These are phyloP conservation scores for Arabidopsis suecica DNA, from an alignment of 345 rosid species.

Conservation along the genomic window DNA sequence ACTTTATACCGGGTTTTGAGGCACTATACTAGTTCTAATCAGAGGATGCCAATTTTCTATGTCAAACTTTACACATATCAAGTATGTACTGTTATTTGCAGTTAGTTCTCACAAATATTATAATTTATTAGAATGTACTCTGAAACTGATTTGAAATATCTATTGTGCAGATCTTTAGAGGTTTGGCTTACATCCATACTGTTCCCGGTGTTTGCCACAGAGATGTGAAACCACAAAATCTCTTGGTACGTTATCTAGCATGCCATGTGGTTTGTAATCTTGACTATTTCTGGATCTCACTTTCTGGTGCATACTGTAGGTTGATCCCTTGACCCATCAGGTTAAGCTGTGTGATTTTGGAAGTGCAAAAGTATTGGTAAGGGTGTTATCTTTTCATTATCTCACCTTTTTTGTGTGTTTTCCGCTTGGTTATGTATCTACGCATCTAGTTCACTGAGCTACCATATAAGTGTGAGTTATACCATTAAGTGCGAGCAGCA, in stretches of 20 bases:
- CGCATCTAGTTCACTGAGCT: background rate
- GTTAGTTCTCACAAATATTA: background rate
- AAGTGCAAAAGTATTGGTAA: constrained; percentile 80
- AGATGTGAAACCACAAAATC: constrained; percentile 93
- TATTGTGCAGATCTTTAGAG: constrained; percentile 67
- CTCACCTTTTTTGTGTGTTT: background rate
- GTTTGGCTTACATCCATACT: constrained; percentile 67
- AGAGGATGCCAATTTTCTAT: constrained; percentile 78
- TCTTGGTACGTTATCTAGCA: constrained; percentile 59
- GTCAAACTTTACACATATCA: constrained; percentile 83
- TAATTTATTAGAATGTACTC: constrained; percentile 1
- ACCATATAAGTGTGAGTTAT: background rate
- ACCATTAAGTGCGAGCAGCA: background rate
- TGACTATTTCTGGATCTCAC: constrained; percentile 26
- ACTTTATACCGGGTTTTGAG: constrained; percentile 63
- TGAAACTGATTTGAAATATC: constrained; percentile 17
- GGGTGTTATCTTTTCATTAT: constrained; percentile 18
- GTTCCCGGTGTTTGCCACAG: constrained; percentile 89
- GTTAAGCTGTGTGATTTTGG: constrained; percentile 85
- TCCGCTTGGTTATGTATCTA: background rate
- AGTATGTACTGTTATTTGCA: constrained; percentile 47
- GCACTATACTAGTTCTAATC: constrained; percentile 66
- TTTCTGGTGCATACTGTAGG: constrained; percentile 51
- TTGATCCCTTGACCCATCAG: constrained; percentile 79
- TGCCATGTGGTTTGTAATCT: constrained; percentile 3